Base-by-base conservation (phyloP, 169 alveolate genomes). In the Theileria equi region DNA sequence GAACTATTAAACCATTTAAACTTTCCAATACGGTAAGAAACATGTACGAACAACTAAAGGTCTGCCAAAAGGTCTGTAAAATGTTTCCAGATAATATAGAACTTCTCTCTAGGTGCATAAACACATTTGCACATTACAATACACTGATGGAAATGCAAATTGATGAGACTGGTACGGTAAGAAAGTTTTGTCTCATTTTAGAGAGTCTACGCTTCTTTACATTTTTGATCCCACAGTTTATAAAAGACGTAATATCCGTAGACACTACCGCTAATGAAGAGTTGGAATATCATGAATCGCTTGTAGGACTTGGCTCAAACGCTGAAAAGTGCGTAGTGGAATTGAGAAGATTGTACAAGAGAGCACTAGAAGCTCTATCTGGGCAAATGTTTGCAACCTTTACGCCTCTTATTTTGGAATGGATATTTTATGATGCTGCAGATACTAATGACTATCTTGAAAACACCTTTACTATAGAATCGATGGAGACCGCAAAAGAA, bases 311-410 rank as follows among this genome's bases (percentile, higher is more conserved):
- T 5, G 66, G 66, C 21, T 25, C 29, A 4, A 55, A 55, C 36
- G 66, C 66, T n/a, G 66, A 55, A 26, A 43, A 43, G 38, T 55
- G 66, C 28, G 52, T 55, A 11, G 38, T 55, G 66, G 66, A 55
- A 43, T 21, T 25, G 5, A 55, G 38, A 32, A 3, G 21, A 3
- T 36, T 55, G 52, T 25, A 38, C 17, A 43, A 55, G 25, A 55
- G 38, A 38, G 57, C 52, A 7, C 35, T 36, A 4, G 66, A 19
- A 21, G 38, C 29, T 36, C 49, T 55, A 5, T n/a, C n/a, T n/a
- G n/a, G n/a, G n/a, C n/a, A n/a, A n/a, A n/a, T n/a, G n/a, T n/a
- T n/a, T n/a, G n/a, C n/a, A n/a, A n/a, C n/a, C n/a, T n/a, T n/a
- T n/a, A n/a, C n/a, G n/a, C n/a, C n/a, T n/a, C n/a, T n/a, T n/a